Conservation (phyloP, 495 filamentous ascomycete genomes). For the Bathelium albidoporum region DNA sequence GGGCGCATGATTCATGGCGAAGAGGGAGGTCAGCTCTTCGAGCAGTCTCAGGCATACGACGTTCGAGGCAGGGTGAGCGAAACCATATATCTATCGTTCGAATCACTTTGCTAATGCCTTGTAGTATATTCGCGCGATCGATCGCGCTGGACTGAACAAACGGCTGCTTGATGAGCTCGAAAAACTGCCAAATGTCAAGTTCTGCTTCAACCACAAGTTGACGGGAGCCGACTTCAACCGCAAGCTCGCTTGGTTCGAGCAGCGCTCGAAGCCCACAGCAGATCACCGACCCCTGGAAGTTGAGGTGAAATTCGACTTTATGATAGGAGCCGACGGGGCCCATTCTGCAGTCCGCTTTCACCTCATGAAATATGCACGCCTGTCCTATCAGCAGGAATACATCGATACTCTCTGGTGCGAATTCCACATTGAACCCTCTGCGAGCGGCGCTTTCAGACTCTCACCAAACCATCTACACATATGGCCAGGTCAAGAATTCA, state of each 20-base stretch:
- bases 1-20: conserved; percentile 95
- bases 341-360: conserved; percentile 84
- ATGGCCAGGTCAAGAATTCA: conserved; percentile 78
- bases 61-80: conserved; percentile 69
- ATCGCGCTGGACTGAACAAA: conserved; percentile 77
- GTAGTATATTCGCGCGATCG: conserved; percentile 52
- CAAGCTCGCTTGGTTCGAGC: conserved; percentile 81
- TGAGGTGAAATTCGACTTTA: conserved; percentile 73
- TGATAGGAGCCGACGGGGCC: conserved; percentile 94
- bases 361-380: conserved; percentile 82
- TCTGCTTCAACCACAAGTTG: conserved; percentile 88
- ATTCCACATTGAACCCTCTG: conserved; percentile 59
- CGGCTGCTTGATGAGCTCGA: conserved; percentile 77
- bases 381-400: conserved; percentile 90
- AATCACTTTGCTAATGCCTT: background rate
- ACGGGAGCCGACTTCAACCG: conserved; percentile 71
- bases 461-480: conserved; percentile 92
- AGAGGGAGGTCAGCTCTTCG: conserved; percentile 53
- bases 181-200: conserved; percentile 69
- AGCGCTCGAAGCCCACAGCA: conserved; percentile 24
- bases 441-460: conserved; percentile 56
- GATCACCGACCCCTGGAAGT: conserved; percentile 39
- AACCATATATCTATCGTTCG: conserved; percentile 30
- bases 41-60: conserved; percentile 81
- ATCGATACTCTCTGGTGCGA: conserved; percentile 98